phyloP scores from a whole-genome alignment of 768 basidiomycete species.

The Chalciporus pseudorubinellus region DNA sequence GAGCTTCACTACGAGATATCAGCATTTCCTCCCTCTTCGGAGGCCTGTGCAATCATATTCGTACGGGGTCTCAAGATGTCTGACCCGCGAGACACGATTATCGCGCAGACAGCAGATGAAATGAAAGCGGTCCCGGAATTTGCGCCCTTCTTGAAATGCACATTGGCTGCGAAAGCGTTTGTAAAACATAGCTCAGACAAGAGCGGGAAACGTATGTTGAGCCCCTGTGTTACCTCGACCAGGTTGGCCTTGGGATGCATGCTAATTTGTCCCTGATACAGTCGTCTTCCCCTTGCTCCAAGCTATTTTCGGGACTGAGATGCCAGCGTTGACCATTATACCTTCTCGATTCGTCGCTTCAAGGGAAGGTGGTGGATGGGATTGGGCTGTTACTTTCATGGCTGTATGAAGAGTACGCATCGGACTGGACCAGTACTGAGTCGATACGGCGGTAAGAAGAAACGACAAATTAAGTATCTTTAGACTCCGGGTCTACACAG shows the following conservation, averaged over 20 bases:
- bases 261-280: slow-evolving; percentile 6
- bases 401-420: slow-evolving; percentile 19
- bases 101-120: slow-evolving; percentile 9
- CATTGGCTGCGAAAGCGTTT: slow-evolving; percentile 28
- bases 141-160: slow-evolving; percentile 20
- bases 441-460: not conserved
- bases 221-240: not conserved
- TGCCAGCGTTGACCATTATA: slow-evolving; percentile 28
- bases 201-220: slow-evolving; percentile 17
- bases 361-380: slow-evolving; percentile 21
- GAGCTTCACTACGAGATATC: slow-evolving; percentile 50
- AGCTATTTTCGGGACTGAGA: slow-evolving; percentile 20
- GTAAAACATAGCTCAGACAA: slow-evolving; percentile 9
- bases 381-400: slow-evolving; percentile 29
- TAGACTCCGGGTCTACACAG: too few relatives aligned
- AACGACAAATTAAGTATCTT: too few relatives aligned
- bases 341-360: slow-evolving; percentile 23
- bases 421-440: not conserved
- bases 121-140: slow-evolving; percentile 16
- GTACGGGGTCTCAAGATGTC: slow-evolving; percentile 30
- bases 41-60: slow-evolving; percentile 46
- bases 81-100: slow-evolving; percentile 3
- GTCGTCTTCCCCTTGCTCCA: slow-evolving; percentile 19
- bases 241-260: not conserved
- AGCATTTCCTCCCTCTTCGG: slow-evolving; percentile 36